phyloP scores from a whole-genome alignment of 169 alveolate genomes.

The Besnoitia besnoiti region DNA sequence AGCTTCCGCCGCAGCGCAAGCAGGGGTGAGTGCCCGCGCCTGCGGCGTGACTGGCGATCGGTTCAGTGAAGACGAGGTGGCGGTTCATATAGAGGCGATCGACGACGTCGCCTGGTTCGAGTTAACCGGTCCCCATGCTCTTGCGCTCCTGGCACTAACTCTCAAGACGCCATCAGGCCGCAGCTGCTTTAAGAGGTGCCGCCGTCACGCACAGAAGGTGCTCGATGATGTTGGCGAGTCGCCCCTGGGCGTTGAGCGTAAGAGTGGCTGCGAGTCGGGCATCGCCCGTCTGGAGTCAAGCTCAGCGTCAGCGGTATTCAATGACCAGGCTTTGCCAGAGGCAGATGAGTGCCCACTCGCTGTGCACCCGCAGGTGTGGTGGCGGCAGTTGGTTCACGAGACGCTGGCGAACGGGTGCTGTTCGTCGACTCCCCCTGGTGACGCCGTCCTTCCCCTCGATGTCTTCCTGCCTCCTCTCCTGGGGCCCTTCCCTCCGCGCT shows the following conservation, averaged over 20 bases:
- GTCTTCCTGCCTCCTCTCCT: constrained; percentile 34
- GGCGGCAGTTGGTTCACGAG: constrained; percentile 6
- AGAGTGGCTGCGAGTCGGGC: too few relatives aligned
- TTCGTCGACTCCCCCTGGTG: constrained; percentile 24
- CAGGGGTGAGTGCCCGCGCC: not conserved
- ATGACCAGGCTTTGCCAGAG: not conserved
- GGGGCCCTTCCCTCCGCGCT: constrained; percentile 54
- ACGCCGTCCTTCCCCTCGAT: constrained; percentile 26
- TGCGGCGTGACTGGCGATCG: not conserved
- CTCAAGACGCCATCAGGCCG: constrained; percentile 13
- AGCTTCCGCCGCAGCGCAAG: not conserved
- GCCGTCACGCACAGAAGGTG: not conserved
- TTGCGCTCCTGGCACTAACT: not conserved
- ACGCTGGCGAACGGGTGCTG: constrained; percentile 23
- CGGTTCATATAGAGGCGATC: not conserved
- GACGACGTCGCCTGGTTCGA: constrained; percentile 35
- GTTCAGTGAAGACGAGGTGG: not conserved
- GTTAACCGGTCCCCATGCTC: constrained; percentile 9
- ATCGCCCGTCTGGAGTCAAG: too few relatives aligned
- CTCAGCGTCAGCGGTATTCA: too few relatives aligned
- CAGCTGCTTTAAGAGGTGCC: not conserved
- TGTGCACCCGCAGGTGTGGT: not conserved
- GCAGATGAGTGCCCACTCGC: not conserved
- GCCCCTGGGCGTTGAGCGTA: not conserved
- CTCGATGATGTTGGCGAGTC: not conserved